Evolutionary conservation across 257 asterid species (phyloP).

Genomic region (Mentha longifolia): DNA sequence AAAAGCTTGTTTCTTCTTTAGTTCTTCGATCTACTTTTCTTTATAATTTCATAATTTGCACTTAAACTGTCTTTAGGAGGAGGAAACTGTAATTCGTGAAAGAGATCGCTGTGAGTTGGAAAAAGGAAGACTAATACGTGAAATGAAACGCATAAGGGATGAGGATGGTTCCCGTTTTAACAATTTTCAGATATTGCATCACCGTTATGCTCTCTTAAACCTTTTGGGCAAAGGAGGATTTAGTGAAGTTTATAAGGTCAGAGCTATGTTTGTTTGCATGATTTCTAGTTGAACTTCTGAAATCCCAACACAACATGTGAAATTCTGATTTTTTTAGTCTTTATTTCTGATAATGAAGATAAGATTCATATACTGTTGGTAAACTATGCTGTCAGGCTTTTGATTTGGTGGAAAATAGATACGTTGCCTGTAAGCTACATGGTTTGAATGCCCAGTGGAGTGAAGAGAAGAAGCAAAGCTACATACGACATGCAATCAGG

Average conservation of each 20-base stretch:
- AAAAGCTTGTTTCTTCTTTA: slow-evolving; percentile 36
- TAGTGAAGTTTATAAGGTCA: slow-evolving; percentile 98
- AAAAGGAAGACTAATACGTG: slow-evolving; percentile 95
- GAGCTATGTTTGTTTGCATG: slow-evolving; percentile 24
- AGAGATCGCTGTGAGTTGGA: slow-evolving; percentile 96
- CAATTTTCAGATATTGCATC: slow-evolving; percentile 93
- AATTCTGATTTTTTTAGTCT: slow-evolving; percentile 18
- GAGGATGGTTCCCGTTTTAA: slow-evolving; percentile 97
- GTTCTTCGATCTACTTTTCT: not conserved
- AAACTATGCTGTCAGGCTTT: slow-evolving; percentile 74
- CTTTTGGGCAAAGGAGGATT: slow-evolving; percentile 99
- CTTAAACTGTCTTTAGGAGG: slow-evolving; percentile 67
- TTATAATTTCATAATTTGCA: slow-evolving; percentile 30
- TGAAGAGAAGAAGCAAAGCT: slow-evolving; percentile 98
- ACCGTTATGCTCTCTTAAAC: slow-evolving; percentile 93
- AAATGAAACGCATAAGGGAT: slow-evolving; percentile 97
- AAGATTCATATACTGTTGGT: slow-evolving; percentile 33
- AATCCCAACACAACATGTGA: not conserved
- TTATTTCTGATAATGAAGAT: not conserved
- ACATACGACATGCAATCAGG: slow-evolving; percentile 96
- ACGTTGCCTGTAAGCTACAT: slow-evolving; percentile 98
- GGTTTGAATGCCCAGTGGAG: slow-evolving; percentile 99
- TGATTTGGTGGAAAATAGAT: slow-evolving; percentile 95
- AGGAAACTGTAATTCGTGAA: slow-evolving; percentile 87
- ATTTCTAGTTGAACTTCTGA: slow-evolving; percentile 26